Evolutionary conservation across 371 early-diverging fungal genomes (phyloP).

Genomic region (Funneliformis caledonium): DNA sequence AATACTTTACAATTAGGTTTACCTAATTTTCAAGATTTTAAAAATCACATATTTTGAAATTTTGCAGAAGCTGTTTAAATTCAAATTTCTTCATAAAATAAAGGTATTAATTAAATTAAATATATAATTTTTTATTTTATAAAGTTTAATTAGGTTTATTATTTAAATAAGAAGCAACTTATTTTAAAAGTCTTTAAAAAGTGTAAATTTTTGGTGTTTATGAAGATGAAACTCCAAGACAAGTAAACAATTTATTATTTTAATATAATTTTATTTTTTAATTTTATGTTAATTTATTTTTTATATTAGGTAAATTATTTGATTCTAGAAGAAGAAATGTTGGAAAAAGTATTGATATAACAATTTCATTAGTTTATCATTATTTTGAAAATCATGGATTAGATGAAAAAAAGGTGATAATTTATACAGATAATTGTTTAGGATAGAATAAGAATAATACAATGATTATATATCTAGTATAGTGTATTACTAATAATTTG

Average conservation of each 20-base stretch:
- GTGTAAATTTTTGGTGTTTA: background rate
- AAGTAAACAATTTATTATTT: background rate
- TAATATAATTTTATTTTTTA: background rate
- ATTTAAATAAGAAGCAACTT: background rate
- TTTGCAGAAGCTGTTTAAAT: background rate
- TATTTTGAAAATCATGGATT: background rate
- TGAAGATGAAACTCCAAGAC: background rate
- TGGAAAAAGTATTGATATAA: background rate
- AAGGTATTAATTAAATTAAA: background rate
- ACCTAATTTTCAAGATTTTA: background rate
- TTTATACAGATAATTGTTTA: conserved; percentile 2
- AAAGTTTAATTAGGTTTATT: background rate
- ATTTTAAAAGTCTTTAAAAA: conserved; percentile 6
- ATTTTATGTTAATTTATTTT: background rate
- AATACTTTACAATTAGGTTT: background rate
- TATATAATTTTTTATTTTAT: background rate
- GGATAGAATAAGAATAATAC: background rate
- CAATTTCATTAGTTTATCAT: background rate
- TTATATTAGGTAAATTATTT: conserved; percentile 20
- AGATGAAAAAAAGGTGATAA: conserved; percentile 1
- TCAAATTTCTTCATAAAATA: background rate
- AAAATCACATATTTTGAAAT: conserved; percentile 8
- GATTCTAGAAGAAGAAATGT: background rate
- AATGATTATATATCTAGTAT: background rate
- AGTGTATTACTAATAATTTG: background rate